Evolutionary conservation across 2,329 filamentous ascomycete species (phyloP), one percentile per base, ranked within the genome.

Genomic region (Pestalotiopsis sp.): DNA sequence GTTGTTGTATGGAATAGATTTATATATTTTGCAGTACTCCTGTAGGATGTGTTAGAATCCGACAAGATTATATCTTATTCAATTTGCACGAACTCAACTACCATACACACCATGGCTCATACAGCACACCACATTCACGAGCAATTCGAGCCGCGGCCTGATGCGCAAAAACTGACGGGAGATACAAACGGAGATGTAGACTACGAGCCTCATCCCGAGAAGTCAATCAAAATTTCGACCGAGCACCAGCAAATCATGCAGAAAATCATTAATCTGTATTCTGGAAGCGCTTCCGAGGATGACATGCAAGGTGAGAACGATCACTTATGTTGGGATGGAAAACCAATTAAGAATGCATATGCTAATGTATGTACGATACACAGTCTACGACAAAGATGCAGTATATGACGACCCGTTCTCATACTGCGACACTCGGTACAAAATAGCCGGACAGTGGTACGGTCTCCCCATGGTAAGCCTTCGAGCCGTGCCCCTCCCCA

Each of bases 361-460:
- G 14, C n/a, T 20, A 20, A 61, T 17, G 0, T n/a, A 61, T 39
- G 0, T 0, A 1, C 9, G 5, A 7, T 2, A 20, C 4, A 39
- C 38, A 62, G 84, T 85, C 1, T 87, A 86, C 70, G 81, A 81
- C 2, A 77, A 80, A 57, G 78, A 83, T 64, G 77, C 82, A 2
- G 75, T 85, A 27, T 84, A 85, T 70, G 83, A 86, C 66, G 83
- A 86, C 71, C 82, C 82, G 1, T 84, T 80, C 74, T 83, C 81
- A 69, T 86, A 83, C 71, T 85, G 82, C 71, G 83, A 86, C 73
- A 85, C 17, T 13, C 70, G 72, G 57, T 68, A 72, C 23, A 86
- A 85, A 72, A 85, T 86, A 68, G 83, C 83, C 2, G 83, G 84
- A 7, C 82, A 86, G 72, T 86, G 84, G 83, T 85, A 82, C 71